phyloP scores from a whole-genome alignment of 2,329 filamentous ascomycete genomes.

The Diaporthe vaccinii region DNA sequence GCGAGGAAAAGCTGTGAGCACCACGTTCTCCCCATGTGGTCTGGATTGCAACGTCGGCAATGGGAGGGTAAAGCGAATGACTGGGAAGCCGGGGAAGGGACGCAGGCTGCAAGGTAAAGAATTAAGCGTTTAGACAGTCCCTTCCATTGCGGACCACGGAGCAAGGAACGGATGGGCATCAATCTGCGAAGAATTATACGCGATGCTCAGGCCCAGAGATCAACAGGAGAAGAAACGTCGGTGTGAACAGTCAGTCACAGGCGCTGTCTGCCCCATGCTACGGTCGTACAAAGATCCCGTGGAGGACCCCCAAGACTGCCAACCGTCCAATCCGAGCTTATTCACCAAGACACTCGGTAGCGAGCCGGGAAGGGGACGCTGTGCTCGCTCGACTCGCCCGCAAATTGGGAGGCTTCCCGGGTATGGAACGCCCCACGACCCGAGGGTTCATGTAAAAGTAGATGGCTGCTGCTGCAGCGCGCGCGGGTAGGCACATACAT shows the following conservation, averaged over 20 bases:
- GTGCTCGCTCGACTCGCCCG: slow-evolving; percentile 7
- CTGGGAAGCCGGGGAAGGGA: background rate
- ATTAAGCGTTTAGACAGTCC: background rate
- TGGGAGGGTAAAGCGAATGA: background rate
- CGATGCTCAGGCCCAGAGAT: slow-evolving; percentile 3
- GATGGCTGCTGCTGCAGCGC: background rate
- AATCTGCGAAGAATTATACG: background rate
- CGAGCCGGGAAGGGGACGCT: slow-evolving; percentile 22
- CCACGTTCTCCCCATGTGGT: slow-evolving; percentile 17
- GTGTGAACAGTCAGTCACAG: slow-evolving; percentile 6
- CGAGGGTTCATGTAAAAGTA: background rate
- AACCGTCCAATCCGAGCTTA: slow-evolving; percentile 4
- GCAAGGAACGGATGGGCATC: background rate
- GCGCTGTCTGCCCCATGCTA: background rate
- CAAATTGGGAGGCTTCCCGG: slow-evolving; percentile 30
- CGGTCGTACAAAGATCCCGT: slow-evolving; percentile 17
- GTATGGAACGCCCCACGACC: slow-evolving; percentile 18
- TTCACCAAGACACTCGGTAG: slow-evolving; percentile 17
- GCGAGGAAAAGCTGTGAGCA: background rate
- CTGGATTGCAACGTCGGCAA: slow-evolving; percentile 18
- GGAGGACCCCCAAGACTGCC: background rate
- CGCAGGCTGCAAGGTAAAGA: background rate
- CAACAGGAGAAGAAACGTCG: slow-evolving; percentile 11
- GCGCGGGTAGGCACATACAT: slow-evolving; percentile 22
- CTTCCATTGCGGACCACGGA: background rate